Base-by-base conservation (phyloP, 495 filamentous ascomycete genomes). In the Aspergillus sparsus region DNA sequence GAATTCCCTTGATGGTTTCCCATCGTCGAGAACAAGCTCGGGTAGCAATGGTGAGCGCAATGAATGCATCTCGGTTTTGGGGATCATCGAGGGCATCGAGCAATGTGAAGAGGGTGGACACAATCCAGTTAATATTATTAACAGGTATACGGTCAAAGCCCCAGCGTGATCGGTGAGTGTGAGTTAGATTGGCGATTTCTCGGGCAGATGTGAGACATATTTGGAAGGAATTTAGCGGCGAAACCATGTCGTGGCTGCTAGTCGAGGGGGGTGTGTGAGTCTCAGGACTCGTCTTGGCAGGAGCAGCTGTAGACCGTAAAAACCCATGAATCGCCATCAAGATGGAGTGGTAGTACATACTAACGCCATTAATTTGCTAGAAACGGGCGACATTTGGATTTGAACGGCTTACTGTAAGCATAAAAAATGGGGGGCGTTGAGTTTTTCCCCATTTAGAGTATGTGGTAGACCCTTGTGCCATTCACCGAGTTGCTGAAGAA, bases 331-430 rank as follows among this genome's bases (percentile, higher is more conserved):
- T 49, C 6, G 60, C 60, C 27, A 68, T 63, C 15, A 68, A 62
- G 31, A 71, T 67, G 12, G 60, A 58, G 53, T 74, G 66, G 39
- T 74, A 68, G 32, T 69, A 66, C 68, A 72, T 70, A 46, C 69
- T 72, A 11, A 11, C 10, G 12, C 3, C 16, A 33, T 49, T 57
- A 56, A 58, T 55, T 21, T 27, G 39, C 13, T 3, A 49, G 27
- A 15, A 13, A 36, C 31, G 6, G n/a, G 10, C 52, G 9, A 32
- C 13, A 21, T 16, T 12, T 11, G 27, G 13, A 1, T 11, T 7
- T 37, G 3, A 6, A 10, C 27, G 18, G 62, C 72, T 57, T 51
- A 77, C 74, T 74, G 73, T 33, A 75, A 46, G 39, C 64, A 68
- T 16, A 77, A 49, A 27, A 71, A 60, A 55, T 75, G 70, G 3